Evolutionary conservation across 176 grass and related monocot genomes (phyloP), one percentile per base, ranked within the genome.

Genomic region (Olyra latifolia): DNA sequence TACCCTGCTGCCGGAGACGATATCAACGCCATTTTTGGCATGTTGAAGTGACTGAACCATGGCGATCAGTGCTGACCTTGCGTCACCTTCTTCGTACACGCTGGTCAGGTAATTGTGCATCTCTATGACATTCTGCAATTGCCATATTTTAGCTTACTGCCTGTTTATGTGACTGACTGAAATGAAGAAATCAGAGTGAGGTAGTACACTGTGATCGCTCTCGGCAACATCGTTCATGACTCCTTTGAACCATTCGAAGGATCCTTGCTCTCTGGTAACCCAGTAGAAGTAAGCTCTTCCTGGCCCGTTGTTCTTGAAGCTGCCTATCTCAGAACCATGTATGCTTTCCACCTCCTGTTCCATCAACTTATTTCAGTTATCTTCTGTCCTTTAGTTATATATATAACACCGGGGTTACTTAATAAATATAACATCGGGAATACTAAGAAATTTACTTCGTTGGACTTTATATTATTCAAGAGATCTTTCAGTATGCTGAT

Each of bases 31-130:
- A 83, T 93, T 93, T 83, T 96, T 99, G 47, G 93, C 91, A 85
- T 91, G 88, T 63, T 99, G 97, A 86, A 99, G 97, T 79, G 86
- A 89, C 30, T 99, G 97, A 50, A 99, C 93, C 97, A 93, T 96
- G 6, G 93, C 93, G 66, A 99, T 99, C 44, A 99, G 70, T 25
- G 97, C 89, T 30, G 97, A 99, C 82, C 93, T 88, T 38, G 93
- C 97, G 14, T 99, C 97, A 0, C 97, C 97, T 96, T 99, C 97
- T 90, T 99, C 97, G 61, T 99, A 99, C 61, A 99, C 97, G 55
- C 97, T 99, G 42, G 97, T 96, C 53, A 99, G 93, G 76, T 99
- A 96, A 79, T 99, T 93, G 84, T 99, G 97, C 93, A 99, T 99
- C 82, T 99, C 97, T 76, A 99, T 96, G 44, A 90, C 68, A 87